Percentiles rank a stretch among this genome's conserved stretches.
Conservation (phyloP, 1,284 basidiomycete species). For the Lentinula novae-zelandiae region DNA sequence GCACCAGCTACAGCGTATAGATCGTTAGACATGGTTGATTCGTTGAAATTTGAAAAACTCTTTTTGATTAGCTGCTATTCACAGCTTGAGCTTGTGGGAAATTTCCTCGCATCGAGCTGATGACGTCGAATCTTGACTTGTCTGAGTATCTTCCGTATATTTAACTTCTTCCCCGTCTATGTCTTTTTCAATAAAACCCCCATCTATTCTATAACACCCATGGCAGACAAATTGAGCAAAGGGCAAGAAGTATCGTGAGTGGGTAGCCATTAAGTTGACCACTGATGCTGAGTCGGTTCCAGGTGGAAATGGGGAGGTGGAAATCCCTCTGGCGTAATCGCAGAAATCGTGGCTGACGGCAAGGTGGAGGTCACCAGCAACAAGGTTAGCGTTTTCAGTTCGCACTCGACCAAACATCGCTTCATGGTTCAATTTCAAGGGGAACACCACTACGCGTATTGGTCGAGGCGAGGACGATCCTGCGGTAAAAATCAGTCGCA, state of each 20-base stretch:
- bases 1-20: constrained; percentile 22
- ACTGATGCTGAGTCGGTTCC: not conserved
- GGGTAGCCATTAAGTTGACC: not conserved
- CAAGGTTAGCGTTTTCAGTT: not conserved
- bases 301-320: not conserved
- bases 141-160: not conserved
- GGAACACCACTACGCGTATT: not conserved
- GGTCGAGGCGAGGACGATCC: not conserved
- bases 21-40: constrained; percentile 16
- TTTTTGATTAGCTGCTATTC: not conserved
- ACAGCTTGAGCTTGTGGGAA: not conserved
- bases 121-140: not conserved
- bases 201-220: not conserved
- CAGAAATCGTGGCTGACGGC: not conserved
- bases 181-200: not conserved
- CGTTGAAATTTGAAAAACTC: not conserved
- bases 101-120: not conserved
- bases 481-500: not conserved
- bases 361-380: not conserved
- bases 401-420: too few species aligned
- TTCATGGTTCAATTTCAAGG: not conserved
- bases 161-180: not conserved
- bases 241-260: not conserved
- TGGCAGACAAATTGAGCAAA: not conserved
- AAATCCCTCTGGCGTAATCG: not conserved